phyloP scores from a whole-genome alignment of 225 moss, liverwort and hornwort species.

The Physcomitrium patens region DNA sequence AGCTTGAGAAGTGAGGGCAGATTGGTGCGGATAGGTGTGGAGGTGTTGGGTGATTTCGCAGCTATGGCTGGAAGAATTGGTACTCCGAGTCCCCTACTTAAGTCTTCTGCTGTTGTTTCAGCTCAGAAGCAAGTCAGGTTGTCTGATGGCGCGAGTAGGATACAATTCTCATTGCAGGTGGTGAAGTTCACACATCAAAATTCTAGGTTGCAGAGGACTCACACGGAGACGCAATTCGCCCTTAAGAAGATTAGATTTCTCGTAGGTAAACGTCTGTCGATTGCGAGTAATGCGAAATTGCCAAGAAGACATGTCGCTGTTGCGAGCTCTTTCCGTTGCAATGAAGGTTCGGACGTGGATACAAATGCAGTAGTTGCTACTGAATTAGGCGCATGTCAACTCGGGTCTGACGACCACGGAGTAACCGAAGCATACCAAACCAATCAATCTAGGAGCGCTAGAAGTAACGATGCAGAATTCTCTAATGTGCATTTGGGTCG shows the following conservation, averaged over 20 bases:
- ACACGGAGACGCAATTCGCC: background rate
- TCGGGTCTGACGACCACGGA: background rate
- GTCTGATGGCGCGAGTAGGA: background rate
- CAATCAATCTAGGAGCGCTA: background rate
- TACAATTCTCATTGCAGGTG: background rate
- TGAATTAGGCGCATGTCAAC: background rate
- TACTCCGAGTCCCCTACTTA: background rate
- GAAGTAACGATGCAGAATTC: constrained; percentile 23
- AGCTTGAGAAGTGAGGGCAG: background rate
- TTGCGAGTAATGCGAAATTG: background rate
- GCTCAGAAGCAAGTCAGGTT: constrained; percentile 3
- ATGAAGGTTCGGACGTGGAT: background rate
- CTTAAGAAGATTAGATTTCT: constrained; percentile 9
- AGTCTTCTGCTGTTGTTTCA: background rate
- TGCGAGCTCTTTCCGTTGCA: constrained; percentile 2
- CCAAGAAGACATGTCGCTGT: background rate
- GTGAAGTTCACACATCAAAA: background rate
- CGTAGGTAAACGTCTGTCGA: constrained; percentile 5
- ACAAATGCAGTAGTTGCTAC: background rate
- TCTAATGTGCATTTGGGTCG: constrained; percentile 48
- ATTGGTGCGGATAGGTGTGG: background rate
- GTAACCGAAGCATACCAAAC: background rate
- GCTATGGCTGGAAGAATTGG: constrained; percentile 22
- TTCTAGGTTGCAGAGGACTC: constrained; percentile 6
- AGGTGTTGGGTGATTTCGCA: background rate